A percentile compares a stretch with the other conserved stretches of the same genome.
These are phyloP conservation scores for Arthrobotrys sphaeroides DNA, from an alignment of 2,329 filamentous ascomycete genomes.

Conservation along the genomic window DNA sequence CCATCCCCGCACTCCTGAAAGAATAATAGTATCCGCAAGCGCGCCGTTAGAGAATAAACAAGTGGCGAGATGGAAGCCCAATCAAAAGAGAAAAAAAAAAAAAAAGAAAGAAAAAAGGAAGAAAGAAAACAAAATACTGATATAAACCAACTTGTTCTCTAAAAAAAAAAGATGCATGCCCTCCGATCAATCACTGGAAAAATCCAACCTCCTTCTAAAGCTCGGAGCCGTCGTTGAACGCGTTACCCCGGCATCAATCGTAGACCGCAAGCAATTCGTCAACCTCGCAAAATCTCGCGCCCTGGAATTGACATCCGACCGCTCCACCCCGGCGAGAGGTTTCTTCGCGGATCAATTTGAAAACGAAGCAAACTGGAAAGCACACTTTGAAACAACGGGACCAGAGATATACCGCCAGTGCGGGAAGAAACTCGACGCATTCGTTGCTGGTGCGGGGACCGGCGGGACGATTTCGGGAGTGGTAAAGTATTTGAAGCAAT, in stretches of 20 bases:
- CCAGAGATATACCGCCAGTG: slow-evolving; percentile 89
- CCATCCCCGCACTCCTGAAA: not conserved
- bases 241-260: slow-evolving; percentile 88
- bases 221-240: slow-evolving; percentile 92
- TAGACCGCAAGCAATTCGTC: slow-evolving; percentile 92
- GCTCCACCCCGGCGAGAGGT: slow-evolving; percentile 73
- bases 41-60: no score
- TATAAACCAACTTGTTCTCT: no score
- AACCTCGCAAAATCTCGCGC: slow-evolving; percentile 85
- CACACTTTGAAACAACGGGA: slow-evolving; percentile 83
- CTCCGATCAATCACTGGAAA: slow-evolving; percentile 86
- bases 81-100: not conserved
- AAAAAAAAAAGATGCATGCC: slow-evolving; percentile 78
- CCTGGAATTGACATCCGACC: slow-evolving; percentile 72
- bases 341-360: slow-evolving; percentile 99
- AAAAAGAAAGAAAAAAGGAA: slow-evolving; percentile 46
- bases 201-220: slow-evolving; percentile 85
- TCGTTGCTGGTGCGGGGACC: slow-evolving; percentile 91
- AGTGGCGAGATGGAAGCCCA: no score
- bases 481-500: slow-evolving; percentile 80
- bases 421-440: slow-evolving; percentile 78
- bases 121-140: not conserved
- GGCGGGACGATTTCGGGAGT: slow-evolving; percentile 93
- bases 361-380: slow-evolving; percentile 84
- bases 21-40: slow-evolving; percentile 2